phyloP scores from a whole-genome alignment of 2,329 filamentous ascomycete genomes.

The Arthroderma uncinatum region DNA sequence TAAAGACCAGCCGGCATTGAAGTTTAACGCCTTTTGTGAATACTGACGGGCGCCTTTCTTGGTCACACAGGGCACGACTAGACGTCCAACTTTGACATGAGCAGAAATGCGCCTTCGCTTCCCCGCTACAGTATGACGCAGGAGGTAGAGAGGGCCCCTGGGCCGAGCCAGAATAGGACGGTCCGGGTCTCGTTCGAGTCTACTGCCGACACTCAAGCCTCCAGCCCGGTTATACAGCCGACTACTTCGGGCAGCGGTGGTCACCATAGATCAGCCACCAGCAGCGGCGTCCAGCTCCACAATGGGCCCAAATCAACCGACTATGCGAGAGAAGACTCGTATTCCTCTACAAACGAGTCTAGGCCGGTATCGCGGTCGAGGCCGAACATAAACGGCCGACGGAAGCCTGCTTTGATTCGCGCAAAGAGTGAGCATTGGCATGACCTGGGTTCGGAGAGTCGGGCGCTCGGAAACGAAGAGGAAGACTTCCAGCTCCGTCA shows the following conservation, averaged over 20 bases:
- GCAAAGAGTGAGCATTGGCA: conserved; percentile 46
- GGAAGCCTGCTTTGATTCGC: conserved; percentile 34
- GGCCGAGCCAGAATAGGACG: conserved; percentile 1
- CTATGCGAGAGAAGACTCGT: background rate
- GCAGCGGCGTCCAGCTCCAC: background rate
- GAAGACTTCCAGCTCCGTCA: conserved; percentile 56
- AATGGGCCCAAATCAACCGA: background rate
- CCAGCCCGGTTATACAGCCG: background rate
- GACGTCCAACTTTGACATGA: background rate
- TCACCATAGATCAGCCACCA: conserved; percentile 7
- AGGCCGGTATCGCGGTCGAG: background rate
- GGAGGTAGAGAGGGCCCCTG: conserved; percentile 6
- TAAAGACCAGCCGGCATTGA: background rate
- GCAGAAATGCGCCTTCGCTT: conserved; percentile 5
- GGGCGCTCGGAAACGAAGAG: conserved; percentile 33
- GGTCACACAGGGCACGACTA: background rate
- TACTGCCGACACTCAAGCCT: background rate
- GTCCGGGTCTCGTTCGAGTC: conserved; percentile 11
- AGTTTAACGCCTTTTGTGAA: background rate
- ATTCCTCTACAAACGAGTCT: conserved; percentile 7
- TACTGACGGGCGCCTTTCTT: background rate
- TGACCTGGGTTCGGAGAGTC: conserved; percentile 24
- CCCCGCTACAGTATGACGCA: conserved; percentile 6
- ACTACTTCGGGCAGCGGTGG: background rate
- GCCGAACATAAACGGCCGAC: conserved; percentile 19